Base-by-base conservation (phyloP, 768 basidiomycete genomes). In the Collybiopsis confluens region DNA sequence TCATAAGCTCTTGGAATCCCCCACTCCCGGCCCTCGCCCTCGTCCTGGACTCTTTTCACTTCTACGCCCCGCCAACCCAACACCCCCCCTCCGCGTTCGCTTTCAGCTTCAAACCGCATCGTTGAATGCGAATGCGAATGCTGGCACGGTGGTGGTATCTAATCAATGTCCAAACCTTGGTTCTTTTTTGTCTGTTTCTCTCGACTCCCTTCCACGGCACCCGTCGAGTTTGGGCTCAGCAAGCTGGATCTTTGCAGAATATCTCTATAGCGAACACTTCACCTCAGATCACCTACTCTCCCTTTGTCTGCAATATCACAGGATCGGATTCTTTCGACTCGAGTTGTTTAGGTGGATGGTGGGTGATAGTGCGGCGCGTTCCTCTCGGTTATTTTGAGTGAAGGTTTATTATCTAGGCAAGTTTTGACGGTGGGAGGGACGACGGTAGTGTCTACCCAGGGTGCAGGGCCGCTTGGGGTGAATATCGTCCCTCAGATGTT, bases 401-500 rank as follows among this genome's bases (percentile, higher is more conserved):
- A n/a, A n/a, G 54, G 54, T 51, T 46, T 16, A 40, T 45, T 13
- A 26, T 27, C 10, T 44, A 70, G 71, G 72, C 66, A 67, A 57
- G 58, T 68, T 8, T 57, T 61, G 3, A 43, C 60, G 20, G 38
- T 65, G 27, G 56, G 59, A 51, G 63, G 60, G 20, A 45, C 54
- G 30, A 54, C 60, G 7, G 54, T 66, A 30, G 65, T 73, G 23
- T 68, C 72, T 35, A 77, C 79, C 18, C 56, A 64, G 41, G 81
- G 82, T 1, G 76, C 79, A 4, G 68, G 70, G 58, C 61, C 71
- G 36, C 65, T 64, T 37, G 66, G 73, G 15, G 71, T 64, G 20
- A 64, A 74, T 52, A 70, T 80, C 36, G 64, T 81, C 54, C 82
- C 81, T 1, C 83, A 84, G 54, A 69, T 83, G 68, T 84, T 83